A percentile compares a stretch with the other conserved stretches of the same genome.
Conservation (phyloP, 495 filamentous ascomycete species). For the Lasiosphaeria miniovina region DNA sequence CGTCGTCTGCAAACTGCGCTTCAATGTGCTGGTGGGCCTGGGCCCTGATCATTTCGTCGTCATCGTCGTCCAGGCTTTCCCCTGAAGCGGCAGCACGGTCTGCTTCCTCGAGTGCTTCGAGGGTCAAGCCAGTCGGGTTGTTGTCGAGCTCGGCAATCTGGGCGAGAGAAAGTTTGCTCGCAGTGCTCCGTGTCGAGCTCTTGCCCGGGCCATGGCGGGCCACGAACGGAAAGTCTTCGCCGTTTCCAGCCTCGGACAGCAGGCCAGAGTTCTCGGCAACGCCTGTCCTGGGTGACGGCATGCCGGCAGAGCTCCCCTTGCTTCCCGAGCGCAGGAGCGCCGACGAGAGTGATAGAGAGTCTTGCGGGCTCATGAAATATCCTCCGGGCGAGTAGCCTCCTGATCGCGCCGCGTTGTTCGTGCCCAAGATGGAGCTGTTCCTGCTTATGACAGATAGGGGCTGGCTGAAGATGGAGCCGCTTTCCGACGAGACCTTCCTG, state of each 20-base stretch:
- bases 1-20: constrained; percentile 23
- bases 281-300: constrained; percentile 11
- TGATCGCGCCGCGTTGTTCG: constrained; percentile 61
- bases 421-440: constrained; percentile 64
- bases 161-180: constrained; percentile 42
- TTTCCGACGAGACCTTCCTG: constrained; percentile 31
- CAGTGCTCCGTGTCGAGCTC: constrained; percentile 41
- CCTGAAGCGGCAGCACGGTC: constrained; percentile 32
- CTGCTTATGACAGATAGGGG: constrained; percentile 50
- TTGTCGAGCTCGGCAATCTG: constrained; percentile 46
- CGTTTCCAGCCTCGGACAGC: constrained; percentile 28
- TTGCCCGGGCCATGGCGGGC: constrained; percentile 46
- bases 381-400: constrained; percentile 70
- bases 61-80: constrained; percentile 21
- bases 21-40: constrained; percentile 34
- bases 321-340: constrained; percentile 59
- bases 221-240: constrained; percentile 35
- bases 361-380: constrained; percentile 63
- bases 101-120: constrained; percentile 44
- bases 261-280: constrained; percentile 1
- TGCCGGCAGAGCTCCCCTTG: constrained; percentile 38
- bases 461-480: constrained; percentile 32
- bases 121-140: constrained; percentile 37
- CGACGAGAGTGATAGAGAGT: constrained; percentile 56
- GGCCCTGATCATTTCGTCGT: constrained; percentile 33